Conservation (phyloP, 2,329 filamentous ascomycete genomes). For the Alternaria arbusti region DNA sequence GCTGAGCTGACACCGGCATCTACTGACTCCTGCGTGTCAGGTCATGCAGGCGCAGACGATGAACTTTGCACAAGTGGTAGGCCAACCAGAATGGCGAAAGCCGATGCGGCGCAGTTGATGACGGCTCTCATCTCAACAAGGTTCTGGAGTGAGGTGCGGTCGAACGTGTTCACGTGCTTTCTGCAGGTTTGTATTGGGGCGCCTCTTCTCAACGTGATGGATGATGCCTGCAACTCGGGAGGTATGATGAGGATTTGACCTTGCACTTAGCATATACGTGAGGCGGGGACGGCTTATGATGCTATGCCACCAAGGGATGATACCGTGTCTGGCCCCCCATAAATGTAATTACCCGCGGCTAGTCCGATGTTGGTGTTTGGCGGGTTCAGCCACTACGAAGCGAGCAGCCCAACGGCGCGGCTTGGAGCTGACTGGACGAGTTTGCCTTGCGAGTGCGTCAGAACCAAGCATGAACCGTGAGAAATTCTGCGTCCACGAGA, state of each 20-base stretch:
- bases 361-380: conserved; percentile 8
- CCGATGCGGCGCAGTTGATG: background rate
- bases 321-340: background rate
- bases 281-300: background rate
- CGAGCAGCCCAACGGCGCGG: conserved; percentile 2
- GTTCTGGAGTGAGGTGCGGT: background rate
- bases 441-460: background rate
- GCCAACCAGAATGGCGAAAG: background rate
- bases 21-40: conserved; percentile 2
- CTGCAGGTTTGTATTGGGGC: background rate
- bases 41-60: background rate
- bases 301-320: background rate
- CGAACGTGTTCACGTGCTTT: background rate
- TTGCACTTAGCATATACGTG: background rate
- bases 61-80: background rate
- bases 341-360: conserved; percentile 4
- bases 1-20: background rate
- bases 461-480: conserved; percentile 6
- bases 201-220: background rate
- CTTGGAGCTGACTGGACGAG: conserved; percentile 2
- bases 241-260: background rate
- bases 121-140: background rate
- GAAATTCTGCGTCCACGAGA: conserved; percentile 9
- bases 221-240: background rate
- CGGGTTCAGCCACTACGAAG: background rate